phyloP scores from a whole-genome alignment of 139 green algal genomes.

The Desmodesmus armatus region DNA sequence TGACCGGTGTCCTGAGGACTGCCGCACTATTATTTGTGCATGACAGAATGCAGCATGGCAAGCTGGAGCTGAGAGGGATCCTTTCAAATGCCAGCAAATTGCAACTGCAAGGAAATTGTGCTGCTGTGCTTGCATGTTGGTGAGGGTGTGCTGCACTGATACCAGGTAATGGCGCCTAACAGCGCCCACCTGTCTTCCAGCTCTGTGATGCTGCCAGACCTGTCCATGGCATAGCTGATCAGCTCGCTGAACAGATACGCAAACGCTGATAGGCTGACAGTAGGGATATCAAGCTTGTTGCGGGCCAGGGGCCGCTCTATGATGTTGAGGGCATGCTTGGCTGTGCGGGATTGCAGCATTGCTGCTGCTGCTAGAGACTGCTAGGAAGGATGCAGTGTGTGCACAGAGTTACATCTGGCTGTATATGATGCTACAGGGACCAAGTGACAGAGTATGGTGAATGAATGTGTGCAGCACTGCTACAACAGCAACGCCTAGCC shows the following conservation, averaged over 20 bases:
- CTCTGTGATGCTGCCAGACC: constrained; percentile 89
- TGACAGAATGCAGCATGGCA: too few relatives aligned
- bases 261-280: constrained; percentile 91
- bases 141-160: too few relatives aligned
- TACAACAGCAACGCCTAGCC: too few relatives aligned
- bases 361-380: too few relatives aligned
- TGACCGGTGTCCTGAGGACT: too few relatives aligned
- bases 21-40: too few relatives aligned
- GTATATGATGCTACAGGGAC: too few relatives aligned
- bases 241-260: constrained; percentile 96
- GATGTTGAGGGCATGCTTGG: constrained; percentile 65
- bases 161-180: background rate
- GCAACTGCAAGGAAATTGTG: background rate
- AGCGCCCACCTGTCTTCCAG: constrained; percentile 87
- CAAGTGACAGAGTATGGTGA: too few relatives aligned
- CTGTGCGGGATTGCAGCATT: constrained; percentile 3
- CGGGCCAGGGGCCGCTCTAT: constrained; percentile 77
- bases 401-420: too few relatives aligned
- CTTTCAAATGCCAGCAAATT: background rate
- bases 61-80: background rate
- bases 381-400: too few relatives aligned
- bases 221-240: constrained; percentile 93
- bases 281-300: constrained; percentile 66
- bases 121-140: constrained; percentile 1
- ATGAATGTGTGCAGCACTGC: too few relatives aligned